Conservation (phyloP, 148 eudicot genomes). For the Pouteria glomerata region DNA sequence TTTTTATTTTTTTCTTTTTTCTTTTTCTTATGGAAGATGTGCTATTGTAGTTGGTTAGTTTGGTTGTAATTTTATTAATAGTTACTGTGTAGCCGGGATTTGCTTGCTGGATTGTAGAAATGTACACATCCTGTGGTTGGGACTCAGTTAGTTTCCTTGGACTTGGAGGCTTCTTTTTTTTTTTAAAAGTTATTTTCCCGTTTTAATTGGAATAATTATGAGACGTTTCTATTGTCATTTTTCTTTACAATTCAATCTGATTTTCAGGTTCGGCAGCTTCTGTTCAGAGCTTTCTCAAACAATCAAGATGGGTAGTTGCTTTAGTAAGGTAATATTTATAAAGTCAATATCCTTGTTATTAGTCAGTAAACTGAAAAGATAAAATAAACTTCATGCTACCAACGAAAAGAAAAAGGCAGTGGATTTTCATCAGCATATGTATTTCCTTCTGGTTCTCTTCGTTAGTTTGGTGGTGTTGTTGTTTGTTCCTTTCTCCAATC, state of each 20-base stretch:
- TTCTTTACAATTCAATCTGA: not conserved
- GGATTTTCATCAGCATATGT: not conserved
- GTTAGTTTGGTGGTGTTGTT: not conserved
- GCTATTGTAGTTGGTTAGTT: not conserved
- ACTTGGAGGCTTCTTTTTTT: not conserved
- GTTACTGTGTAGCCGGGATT: no score
- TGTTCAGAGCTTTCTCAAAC: not conserved
- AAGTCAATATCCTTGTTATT: not conserved
- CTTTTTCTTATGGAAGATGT: not conserved
- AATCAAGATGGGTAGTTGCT: slow-evolving; percentile 24
- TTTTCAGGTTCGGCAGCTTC: slow-evolving; percentile 11
- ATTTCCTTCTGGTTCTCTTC: not conserved
- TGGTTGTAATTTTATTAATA: not conserved
- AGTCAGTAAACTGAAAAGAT: not conserved
- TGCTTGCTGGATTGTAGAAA: not conserved
- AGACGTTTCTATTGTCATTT: not conserved
- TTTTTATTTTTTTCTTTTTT: no score
- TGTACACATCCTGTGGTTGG: not conserved
- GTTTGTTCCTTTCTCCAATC: not conserved
- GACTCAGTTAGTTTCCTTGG: not conserved
- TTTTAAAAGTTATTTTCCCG: not conserved
- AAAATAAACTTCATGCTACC: not conserved
- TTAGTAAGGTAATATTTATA: slow-evolving; percentile 15
- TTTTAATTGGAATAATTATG: not conserved
- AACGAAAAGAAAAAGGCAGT: not conserved